A percentile compares a stretch with the other conserved stretches of the same genome.
phyloP scores from a whole-genome alignment of 805 yeast species.

The Teunomyces stri region DNA sequence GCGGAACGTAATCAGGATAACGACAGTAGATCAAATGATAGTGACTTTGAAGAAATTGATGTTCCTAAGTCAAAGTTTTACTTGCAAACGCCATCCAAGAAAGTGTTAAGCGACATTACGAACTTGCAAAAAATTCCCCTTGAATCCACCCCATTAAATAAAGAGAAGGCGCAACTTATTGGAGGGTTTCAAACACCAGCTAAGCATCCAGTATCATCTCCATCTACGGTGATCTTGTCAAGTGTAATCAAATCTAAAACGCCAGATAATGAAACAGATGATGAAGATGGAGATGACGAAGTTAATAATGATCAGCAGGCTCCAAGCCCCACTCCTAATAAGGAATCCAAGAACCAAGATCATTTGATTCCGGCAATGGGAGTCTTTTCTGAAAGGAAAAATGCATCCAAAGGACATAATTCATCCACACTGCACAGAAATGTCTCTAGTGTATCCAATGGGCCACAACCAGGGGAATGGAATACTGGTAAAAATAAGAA shows the following conservation, averaged over 20 bases:
- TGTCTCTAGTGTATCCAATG: background rate
- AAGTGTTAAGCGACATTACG: conserved; percentile 23
- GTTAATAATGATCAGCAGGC: conserved; percentile 14
- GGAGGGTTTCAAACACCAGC: conserved; percentile 33
- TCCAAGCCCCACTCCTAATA: conserved; percentile 40
- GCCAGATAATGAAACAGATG: conserved; percentile 8
- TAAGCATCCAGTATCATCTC: conserved; percentile 33
- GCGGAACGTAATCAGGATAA: conserved; percentile 16
- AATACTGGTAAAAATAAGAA: conserved; percentile 5
- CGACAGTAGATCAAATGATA: conserved; percentile 7
- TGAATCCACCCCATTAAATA: conserved; percentile 7
- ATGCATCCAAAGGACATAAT: conserved; percentile 2
- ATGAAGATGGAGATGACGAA: conserved; percentile 7
- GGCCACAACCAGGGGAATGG: background rate
- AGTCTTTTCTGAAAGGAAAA: conserved; percentile 29
- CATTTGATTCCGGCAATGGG: conserved; percentile 38
- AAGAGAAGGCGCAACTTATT: conserved; percentile 5
- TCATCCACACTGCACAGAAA: background rate
- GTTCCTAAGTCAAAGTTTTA: conserved; percentile 9
- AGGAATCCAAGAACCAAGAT: conserved; percentile 15
- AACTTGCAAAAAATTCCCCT: conserved; percentile 19
- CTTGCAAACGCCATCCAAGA: conserved; percentile 36
- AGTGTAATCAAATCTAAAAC: conserved; percentile 20
- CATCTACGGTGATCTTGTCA: conserved; percentile 41
- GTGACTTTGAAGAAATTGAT: conserved; percentile 17